Evolutionary conservation across 1,284 basidiomycete species (phyloP).

Genomic region (Ustilago cynodontis): DNA sequence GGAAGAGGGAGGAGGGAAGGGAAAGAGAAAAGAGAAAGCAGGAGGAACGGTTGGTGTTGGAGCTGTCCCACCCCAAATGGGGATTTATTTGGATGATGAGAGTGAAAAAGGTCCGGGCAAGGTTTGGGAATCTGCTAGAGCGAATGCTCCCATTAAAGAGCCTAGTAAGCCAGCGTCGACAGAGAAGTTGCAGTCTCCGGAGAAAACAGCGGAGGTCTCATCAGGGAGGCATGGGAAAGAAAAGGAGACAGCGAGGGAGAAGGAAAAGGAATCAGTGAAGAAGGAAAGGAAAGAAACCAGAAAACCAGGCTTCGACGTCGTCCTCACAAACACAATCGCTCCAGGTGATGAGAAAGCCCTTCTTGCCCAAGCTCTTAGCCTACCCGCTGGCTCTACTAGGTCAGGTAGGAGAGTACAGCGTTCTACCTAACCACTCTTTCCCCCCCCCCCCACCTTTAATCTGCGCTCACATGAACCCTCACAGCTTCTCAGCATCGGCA

Average conservation of each 20-base stretch:
- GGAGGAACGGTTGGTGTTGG: slow-evolving; percentile 13
- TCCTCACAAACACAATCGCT: slow-evolving; percentile 44
- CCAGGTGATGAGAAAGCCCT: slow-evolving; percentile 55
- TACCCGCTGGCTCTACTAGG: slow-evolving; percentile 48
- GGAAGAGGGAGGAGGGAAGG: neutral
- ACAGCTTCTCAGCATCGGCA: neutral
- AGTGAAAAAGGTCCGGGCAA: slow-evolving; percentile 36
- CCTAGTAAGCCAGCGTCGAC: neutral
- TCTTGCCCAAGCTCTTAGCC: slow-evolving; percentile 38
- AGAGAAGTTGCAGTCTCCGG: neutral
- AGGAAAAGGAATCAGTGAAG: neutral
- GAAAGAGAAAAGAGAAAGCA: neutral
- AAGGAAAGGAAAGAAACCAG: neutral
- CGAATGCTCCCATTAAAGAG: neutral
- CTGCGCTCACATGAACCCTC: too few relatives aligned
- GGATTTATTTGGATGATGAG: slow-evolving; percentile 44
- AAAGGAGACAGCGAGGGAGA: too few relatives aligned
- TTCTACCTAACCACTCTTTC: neutral
- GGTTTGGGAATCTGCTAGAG: slow-evolving; percentile 21
- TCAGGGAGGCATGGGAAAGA: too few relatives aligned
- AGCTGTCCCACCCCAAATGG: slow-evolving; percentile 39
- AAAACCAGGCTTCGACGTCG: slow-evolving; percentile 46
- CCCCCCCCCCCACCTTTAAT: neutral
- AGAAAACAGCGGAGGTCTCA: too few relatives aligned
- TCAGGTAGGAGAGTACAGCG: slow-evolving; percentile 40